Evolutionary conservation across 352 stramenopile genomes (phyloP), one percentile per base, ranked within the genome.

Genomic region (Phytophthora vignae): DNA sequence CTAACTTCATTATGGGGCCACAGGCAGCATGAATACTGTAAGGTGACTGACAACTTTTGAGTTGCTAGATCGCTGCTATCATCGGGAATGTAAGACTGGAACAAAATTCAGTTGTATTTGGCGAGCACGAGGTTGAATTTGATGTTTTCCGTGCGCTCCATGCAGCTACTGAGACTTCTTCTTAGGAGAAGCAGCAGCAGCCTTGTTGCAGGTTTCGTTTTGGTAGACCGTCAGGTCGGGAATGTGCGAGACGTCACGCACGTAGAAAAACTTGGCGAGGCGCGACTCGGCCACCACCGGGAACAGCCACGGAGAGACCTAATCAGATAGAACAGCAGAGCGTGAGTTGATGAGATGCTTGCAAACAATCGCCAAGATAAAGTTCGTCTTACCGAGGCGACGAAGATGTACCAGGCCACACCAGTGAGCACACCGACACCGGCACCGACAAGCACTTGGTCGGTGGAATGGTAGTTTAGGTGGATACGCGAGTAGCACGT

Each of bases 151-250:
- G 10, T 59, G 19, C 33, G 7, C 11, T 60, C 19, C 36, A 52
- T 21, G 19, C 29, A 74, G 14, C 36, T 78, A 78, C 70, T 81
- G 57, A 27, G 55, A 71, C 62, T 81, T 81, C 48, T 66, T 78
- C 17, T 65, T 63, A 68, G 57, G 48, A 64, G 48, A 62, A 63
- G 72, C 48, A 53, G 29, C 52, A 48, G 40, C 12, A 67, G 53
- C 22, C 31, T 78, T 70, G 14, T 33, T 48, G 62, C 84, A 91
- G n/a, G 87, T 55, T 69, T 93, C 74, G 74, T 94, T 73, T 58
- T 95, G 87, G 71, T 84, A 89, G n/a, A 94, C 75, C 50, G 90
- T 91, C 69, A 96, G 67, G 66, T 96, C 88, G 10, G 84, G 78
- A 42, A 96, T 93, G 69, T 85, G 73, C 10, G 90, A 92, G 64